Percentiles rank a stretch among this genome's conserved stretches.
Evolutionary conservation across 2,329 filamentous ascomycete species (phyloP).

Genomic region (Esteya vermicola): DNA sequence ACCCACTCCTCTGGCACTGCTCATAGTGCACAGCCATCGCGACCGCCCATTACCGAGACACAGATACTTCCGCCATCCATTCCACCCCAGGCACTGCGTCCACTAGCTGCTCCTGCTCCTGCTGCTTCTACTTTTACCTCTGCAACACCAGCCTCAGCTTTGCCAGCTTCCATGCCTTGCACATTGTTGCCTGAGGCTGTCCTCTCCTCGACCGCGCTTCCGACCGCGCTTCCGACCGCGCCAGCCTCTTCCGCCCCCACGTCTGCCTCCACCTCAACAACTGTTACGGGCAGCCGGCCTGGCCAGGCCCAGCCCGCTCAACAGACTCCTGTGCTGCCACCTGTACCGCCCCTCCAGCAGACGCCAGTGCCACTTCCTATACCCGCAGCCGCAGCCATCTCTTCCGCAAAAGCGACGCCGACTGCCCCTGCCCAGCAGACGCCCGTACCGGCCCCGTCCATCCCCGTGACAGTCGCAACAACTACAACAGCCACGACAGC

Average conservation of each 20-base stretch:
- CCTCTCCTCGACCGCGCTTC: background rate
- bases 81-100: constrained; percentile 5
- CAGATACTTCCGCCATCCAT: constrained; percentile 7
- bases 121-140: background rate
- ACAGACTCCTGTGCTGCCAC: too few relatives aligned
- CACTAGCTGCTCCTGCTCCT: background rate
- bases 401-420: background rate
- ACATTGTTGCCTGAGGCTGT: background rate
- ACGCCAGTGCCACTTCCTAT: constrained; percentile 3
- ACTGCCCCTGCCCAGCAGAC: constrained; percentile 3
- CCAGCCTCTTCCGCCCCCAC: too few relatives aligned
- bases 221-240: background rate
- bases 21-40: background rate
- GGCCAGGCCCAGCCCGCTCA: too few relatives aligned
- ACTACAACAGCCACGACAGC: background rate
- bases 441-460: constrained; percentile 7
- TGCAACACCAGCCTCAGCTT: background rate
- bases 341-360: constrained; percentile 1
- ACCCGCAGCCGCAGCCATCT: background rate
- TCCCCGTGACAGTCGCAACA: background rate
- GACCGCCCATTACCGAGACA: constrained; percentile 5
- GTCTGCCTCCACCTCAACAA: too few relatives aligned
- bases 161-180: background rate
- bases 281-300: background rate
- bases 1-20: background rate